These are phyloP conservation scores for Rhizopogon vinicolor DNA, from an alignment of 768 basidiomycete species.

Conservation along the genomic window DNA sequence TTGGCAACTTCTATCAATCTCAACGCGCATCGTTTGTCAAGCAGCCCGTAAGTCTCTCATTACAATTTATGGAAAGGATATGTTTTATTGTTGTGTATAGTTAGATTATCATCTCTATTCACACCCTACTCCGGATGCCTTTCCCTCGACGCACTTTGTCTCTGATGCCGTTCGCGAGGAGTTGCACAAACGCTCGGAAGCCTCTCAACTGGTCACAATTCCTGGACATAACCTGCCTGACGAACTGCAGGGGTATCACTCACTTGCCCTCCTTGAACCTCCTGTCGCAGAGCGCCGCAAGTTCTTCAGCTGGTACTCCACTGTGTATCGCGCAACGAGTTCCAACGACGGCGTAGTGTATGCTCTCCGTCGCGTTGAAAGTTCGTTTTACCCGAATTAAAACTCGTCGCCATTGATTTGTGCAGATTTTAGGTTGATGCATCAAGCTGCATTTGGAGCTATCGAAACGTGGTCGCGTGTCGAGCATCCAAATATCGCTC, in stretches of 20 bases:
- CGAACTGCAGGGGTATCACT: slow-evolving; percentile 88
- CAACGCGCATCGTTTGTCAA: slow-evolving; percentile 46
- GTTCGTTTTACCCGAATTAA: slow-evolving; percentile 34
- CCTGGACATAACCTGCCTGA: slow-evolving; percentile 65
- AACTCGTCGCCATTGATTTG: slow-evolving; percentile 7
- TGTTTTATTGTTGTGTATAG: slow-evolving; percentile 32
- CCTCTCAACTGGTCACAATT: slow-evolving; percentile 30
- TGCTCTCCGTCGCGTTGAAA: slow-evolving; percentile 80
- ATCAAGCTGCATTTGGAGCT: slow-evolving; percentile 74
- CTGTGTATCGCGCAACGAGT: slow-evolving; percentile 79
- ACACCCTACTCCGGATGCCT: slow-evolving; percentile 51
- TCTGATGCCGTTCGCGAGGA: slow-evolving; percentile 72
- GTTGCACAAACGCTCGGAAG: slow-evolving; percentile 46
- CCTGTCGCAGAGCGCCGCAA: slow-evolving; percentile 58
- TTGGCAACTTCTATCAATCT: slow-evolving; percentile 34
- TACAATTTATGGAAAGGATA: background rate
- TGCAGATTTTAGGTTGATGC: slow-evolving; percentile 77
- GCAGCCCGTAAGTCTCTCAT: slow-evolving; percentile 59
- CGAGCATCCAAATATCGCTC: slow-evolving; percentile 80
- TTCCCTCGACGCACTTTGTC: slow-evolving; percentile 72
- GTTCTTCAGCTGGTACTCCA: slow-evolving; percentile 76
- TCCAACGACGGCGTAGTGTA: slow-evolving; percentile 75
- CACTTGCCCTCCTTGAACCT: slow-evolving; percentile 74
- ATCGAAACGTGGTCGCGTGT: slow-evolving; percentile 87
- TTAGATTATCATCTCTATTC: slow-evolving; percentile 94